These are phyloP conservation scores for Axilococcus clingmanii DNA, from an alignment of 139 green algal species.

Conservation along the genomic window DNA sequence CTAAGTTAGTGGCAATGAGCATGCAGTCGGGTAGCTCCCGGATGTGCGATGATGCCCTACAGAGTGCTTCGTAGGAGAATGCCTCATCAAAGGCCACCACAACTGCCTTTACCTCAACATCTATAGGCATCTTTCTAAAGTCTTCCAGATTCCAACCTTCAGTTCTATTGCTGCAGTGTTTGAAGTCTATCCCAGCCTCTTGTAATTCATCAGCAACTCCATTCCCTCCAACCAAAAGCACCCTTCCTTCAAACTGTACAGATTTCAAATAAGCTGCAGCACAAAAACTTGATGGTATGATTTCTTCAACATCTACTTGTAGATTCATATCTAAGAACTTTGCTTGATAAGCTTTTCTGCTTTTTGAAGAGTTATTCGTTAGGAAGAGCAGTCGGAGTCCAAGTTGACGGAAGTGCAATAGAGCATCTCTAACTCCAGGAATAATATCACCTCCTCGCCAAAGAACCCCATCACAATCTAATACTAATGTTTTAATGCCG, in stretches of 20 bases:
- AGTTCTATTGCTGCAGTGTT: conserved; percentile 19
- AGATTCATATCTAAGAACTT: conserved; percentile 45
- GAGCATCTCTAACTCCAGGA: conserved; percentile 24
- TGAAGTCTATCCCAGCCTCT: conserved; percentile 15
- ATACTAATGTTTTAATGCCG: conserved; percentile 29
- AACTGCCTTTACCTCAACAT: conserved; percentile 11
- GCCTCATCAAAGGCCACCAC: conserved; percentile 46
- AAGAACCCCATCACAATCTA: conserved; percentile 60
- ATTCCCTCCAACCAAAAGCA: conserved; percentile 33
- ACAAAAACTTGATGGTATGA: conserved; percentile 50
- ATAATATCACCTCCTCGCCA: conserved; percentile 40
- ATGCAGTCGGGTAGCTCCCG: conserved; percentile 42
- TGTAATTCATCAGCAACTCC: conserved; percentile 38
- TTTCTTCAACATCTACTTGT: conserved; percentile 33
- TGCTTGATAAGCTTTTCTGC: conserved; percentile 21
- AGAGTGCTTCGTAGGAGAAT: conserved; percentile 42
- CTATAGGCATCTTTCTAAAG: conserved; percentile 27
- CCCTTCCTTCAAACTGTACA: conserved; percentile 35
- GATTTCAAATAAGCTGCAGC: conserved; percentile 50
- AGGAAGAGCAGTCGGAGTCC: conserved; percentile 60
- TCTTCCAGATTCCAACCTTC: conserved; percentile 4
- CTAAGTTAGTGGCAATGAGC: conserved; percentile 58
- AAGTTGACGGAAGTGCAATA: conserved; percentile 19
- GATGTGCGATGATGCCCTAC: conserved; percentile 30
- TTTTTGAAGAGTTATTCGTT: conserved; percentile 56